phyloP scores from a whole-genome alignment of 1,284 basidiomycete genomes.

The Ceratobasidium sp. region DNA sequence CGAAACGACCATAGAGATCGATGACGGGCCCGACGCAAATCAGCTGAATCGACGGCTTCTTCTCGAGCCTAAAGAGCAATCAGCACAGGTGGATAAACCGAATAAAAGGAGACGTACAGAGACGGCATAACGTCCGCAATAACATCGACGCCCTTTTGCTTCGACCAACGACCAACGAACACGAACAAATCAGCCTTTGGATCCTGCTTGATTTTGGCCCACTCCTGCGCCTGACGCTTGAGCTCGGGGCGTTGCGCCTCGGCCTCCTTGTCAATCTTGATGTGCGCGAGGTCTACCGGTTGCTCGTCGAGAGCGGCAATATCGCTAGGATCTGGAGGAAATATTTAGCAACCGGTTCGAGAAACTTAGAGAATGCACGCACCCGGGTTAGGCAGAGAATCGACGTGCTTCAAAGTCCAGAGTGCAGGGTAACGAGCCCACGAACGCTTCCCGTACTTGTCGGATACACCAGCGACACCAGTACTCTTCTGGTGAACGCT shows the following conservation, averaged over 20 bases:
- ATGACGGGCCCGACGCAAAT: conserved; percentile 93
- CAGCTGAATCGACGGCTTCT: conserved; percentile 85
- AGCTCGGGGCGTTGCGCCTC: conserved; percentile 88
- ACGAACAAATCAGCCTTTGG: conserved; percentile 90
- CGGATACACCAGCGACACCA: conserved; percentile 94
- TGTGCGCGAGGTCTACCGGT: conserved; percentile 76
- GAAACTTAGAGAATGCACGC: conserved; percentile 3
- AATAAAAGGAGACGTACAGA: conserved; percentile 65
- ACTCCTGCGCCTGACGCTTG: conserved; percentile 92
- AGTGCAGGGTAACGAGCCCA: conserved; percentile 95
- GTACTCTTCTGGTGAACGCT: conserved; percentile 91
- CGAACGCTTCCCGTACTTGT: conserved; percentile 94
- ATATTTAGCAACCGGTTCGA: conserved; percentile 6
- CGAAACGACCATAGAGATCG: conserved; percentile 92
- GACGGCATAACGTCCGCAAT: conserved; percentile 94
- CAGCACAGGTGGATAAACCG: conserved; percentile 44
- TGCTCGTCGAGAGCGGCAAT: conserved; percentile 90
- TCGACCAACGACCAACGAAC: conserved; percentile 96
- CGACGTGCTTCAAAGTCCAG: conserved; percentile 94
- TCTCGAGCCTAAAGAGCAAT: conserved; percentile 72
- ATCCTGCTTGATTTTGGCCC: conserved; percentile 92
- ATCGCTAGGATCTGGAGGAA: conserved; percentile 78
- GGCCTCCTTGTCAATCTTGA: conserved; percentile 82
- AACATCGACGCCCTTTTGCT: conserved; percentile 95
- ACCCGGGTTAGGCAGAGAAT: conserved; percentile 91